Conservation (phyloP, 257 asterid species). For the Fraxinus americana region DNA sequence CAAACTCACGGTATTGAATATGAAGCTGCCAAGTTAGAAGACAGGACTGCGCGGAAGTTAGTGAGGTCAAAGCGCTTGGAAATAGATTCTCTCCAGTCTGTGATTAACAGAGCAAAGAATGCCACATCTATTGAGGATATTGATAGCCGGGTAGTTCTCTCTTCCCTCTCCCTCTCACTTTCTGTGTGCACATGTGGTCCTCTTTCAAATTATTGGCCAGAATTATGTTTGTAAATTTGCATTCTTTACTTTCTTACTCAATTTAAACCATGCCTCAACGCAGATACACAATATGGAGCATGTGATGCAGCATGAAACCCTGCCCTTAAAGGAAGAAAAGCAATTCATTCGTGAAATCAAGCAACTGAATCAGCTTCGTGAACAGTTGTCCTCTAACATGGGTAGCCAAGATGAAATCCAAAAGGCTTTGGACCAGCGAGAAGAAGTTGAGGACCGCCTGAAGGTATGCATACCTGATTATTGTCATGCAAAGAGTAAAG, state of each 20-base stretch:
- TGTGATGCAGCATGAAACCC: slow-evolving; percentile 87
- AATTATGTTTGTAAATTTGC: not conserved
- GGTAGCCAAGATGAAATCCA: slow-evolving; percentile 87
- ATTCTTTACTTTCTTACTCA: slow-evolving; percentile 15
- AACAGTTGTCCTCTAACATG: slow-evolving; percentile 74
- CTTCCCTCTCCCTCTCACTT: slow-evolving; percentile 3
- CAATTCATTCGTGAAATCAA: slow-evolving; percentile 82
- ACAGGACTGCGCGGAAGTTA: slow-evolving; percentile 60
- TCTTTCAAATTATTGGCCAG: slow-evolving; percentile 17
- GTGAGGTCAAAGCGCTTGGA: slow-evolving; percentile 79
- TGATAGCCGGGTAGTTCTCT: slow-evolving; percentile 63
- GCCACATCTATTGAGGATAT: slow-evolving; percentile 82
- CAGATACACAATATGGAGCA: slow-evolving; percentile 74
- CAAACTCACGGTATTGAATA: slow-evolving; percentile 64
- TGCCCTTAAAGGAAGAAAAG: slow-evolving; percentile 83
- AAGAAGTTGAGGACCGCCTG: slow-evolving; percentile 68
- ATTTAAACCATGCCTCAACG: slow-evolving; percentile 13
- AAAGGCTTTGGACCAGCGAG: slow-evolving; percentile 81
- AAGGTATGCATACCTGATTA: slow-evolving; percentile 53
- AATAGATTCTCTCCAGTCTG: slow-evolving; percentile 72
- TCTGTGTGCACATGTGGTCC: not conserved
- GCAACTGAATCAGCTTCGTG: slow-evolving; percentile 87
- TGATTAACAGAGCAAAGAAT: slow-evolving; percentile 87
- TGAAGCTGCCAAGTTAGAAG: slow-evolving; percentile 66
- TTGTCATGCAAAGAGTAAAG: not conserved